Conservation (phyloP, 2,329 filamentous ascomycete species). For the Talaromyces atroroseus region DNA sequence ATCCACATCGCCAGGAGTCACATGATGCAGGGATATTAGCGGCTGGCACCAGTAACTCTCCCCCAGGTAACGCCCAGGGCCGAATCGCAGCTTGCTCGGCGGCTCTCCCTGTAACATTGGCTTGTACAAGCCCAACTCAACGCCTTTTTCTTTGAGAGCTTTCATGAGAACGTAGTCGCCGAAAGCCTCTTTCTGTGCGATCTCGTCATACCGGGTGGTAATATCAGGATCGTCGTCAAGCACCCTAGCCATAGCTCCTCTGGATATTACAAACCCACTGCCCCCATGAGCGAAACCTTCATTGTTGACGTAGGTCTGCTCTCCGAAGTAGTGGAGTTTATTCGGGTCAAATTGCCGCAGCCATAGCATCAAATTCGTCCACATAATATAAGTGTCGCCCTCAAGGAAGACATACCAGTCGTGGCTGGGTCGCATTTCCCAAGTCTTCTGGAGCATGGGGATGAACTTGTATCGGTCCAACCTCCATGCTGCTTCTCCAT, state of each 20-base stretch:
- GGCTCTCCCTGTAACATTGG: constrained; percentile 54
- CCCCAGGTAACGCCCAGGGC: constrained; percentile 16
- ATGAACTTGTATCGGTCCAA: constrained; percentile 61
- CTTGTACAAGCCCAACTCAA: constrained; percentile 40
- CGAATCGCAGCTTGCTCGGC: constrained; percentile 46
- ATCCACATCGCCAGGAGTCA: constrained; percentile 49
- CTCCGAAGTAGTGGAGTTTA: constrained; percentile 48
- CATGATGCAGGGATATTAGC: constrained; percentile 54
- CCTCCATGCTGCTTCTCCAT: constrained; percentile 42
- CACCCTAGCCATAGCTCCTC: constrained; percentile 48
- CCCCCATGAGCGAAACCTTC: constrained; percentile 53
- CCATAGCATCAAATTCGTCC: constrained; percentile 49
- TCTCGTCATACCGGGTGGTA: constrained; percentile 44
- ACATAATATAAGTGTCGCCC: constrained; percentile 54
- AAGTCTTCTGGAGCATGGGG: constrained; percentile 54
- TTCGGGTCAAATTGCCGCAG: constrained; percentile 40
- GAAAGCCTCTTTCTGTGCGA: constrained; percentile 42
- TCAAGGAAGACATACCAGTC: constrained; percentile 59
- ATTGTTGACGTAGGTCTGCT: constrained; percentile 39
- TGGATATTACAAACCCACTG: constrained; percentile 47
- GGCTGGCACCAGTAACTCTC: constrained; percentile 52
- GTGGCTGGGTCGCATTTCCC: constrained; percentile 44
- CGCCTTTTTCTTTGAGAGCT: constrained; percentile 45
- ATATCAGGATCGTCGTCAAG: constrained; percentile 40
- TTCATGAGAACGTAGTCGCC: constrained; percentile 49